These are phyloP conservation scores for Silene conica DNA, from an alignment of 148 eudicot species.

Conservation along the genomic window DNA sequence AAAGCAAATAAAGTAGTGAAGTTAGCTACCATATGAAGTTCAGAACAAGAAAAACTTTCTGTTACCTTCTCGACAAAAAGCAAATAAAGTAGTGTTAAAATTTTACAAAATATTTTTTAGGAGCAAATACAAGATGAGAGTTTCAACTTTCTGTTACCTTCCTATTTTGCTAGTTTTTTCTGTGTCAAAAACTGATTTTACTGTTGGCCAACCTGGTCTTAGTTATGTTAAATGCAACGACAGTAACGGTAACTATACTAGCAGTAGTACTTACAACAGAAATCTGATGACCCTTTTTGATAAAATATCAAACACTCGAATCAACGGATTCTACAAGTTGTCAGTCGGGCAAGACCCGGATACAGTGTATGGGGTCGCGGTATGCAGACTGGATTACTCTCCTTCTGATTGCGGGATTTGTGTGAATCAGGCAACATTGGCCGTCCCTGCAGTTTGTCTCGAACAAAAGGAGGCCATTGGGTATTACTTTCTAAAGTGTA, in stretches of 20 bases:
- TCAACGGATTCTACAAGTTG: conserved; percentile 4
- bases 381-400: conserved; percentile 15
- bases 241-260: conserved; percentile 18
- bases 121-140: too few species aligned
- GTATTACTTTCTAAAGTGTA: background rate
- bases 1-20: too few species aligned
- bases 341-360: conserved; percentile 14
- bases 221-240: background rate
- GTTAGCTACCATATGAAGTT: too few species aligned
- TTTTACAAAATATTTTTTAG: too few species aligned
- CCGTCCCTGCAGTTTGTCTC: background rate
- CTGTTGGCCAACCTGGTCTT: background rate
- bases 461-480: conserved; percentile 17
- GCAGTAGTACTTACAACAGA: conserved; percentile 3
- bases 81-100: too few species aligned
- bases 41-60: too few species aligned
- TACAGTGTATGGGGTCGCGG: conserved; percentile 6
- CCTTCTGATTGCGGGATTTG: background rate
- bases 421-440: background rate
- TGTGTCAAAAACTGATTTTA: background rate
- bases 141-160: background rate
- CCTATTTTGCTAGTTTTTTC: background rate
- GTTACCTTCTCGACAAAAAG: too few species aligned
- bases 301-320: background rate
- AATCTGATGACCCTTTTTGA: conserved; percentile 11